Conservation (phyloP, 768 basidiomycete species). For the Kwoniella newhampshirensis region DNA sequence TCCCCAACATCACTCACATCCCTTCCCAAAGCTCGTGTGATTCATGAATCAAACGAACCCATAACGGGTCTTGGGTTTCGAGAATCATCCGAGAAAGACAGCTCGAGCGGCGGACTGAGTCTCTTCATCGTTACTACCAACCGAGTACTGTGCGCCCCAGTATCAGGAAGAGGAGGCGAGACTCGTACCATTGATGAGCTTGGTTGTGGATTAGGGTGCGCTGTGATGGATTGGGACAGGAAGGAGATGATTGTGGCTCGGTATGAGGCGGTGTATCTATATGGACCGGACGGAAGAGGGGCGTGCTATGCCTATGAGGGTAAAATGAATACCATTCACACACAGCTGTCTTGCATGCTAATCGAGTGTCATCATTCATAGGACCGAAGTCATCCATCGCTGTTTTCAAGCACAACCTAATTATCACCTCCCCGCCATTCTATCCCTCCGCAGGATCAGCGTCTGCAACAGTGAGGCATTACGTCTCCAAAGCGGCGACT, state of each 20-base stretch:
- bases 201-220: conserved; percentile 80
- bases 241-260: conserved; percentile 76
- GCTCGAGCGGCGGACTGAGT: conserved; percentile 52
- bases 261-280: conserved; percentile 88
- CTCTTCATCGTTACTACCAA: conserved; percentile 87
- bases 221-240: conserved; percentile 68
- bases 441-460: conserved; percentile 65
- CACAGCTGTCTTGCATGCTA: no score
- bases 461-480: conserved; percentile 74
- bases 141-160: conserved; percentile 68
- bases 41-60: conserved; percentile 81
- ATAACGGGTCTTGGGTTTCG: conserved; percentile 90
- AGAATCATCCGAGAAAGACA: conserved; percentile 55
- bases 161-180: conserved; percentile 66
- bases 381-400: conserved; percentile 76
- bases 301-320: conserved; percentile 92
- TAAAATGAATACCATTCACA: conserved; percentile 44
- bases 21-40: conserved; percentile 78
- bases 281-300: conserved; percentile 75
- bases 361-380: conserved; percentile 41
- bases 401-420: conserved; percentile 76
- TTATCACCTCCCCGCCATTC: conserved; percentile 85
- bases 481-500: conserved; percentile 59
- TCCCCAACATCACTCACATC: conserved; percentile 64
- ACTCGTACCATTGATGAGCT: conserved; percentile 78